phyloP scores from a whole-genome alignment of 2,329 filamentous ascomycete genomes.

The Pseudonectria foliicola region DNA sequence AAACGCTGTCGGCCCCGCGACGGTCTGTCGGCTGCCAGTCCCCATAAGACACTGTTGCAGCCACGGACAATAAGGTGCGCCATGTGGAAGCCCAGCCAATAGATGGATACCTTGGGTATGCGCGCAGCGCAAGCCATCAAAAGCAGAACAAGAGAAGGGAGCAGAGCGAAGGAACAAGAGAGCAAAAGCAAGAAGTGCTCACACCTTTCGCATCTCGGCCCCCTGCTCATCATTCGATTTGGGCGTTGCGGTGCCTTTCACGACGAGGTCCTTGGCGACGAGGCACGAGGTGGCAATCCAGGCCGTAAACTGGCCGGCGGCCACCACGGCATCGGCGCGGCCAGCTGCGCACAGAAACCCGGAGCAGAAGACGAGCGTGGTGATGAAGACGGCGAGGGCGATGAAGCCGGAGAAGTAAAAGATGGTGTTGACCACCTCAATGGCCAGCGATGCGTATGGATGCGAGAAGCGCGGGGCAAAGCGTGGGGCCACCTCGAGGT shows the following conservation, averaged over 20 bases:
- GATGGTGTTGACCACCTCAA: conserved; percentile 46
- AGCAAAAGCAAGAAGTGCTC: conserved; percentile 3
- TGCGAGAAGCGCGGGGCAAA: conserved; percentile 39
- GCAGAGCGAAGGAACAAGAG: too few relatives aligned
- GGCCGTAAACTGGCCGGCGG: conserved; percentile 44
- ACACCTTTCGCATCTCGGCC: conserved; percentile 32
- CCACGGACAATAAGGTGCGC: too few relatives aligned
- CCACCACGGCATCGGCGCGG: conserved; percentile 47
- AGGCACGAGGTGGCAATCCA: conserved; percentile 46
- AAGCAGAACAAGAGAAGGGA: too few relatives aligned
- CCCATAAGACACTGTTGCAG: too few relatives aligned
- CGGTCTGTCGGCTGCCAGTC: too few relatives aligned
- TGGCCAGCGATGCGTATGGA: conserved; percentile 39
- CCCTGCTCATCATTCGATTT: conserved; percentile 18
- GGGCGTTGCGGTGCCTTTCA: conserved; percentile 29
- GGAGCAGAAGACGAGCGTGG: conserved; percentile 47
- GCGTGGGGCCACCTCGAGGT: conserved; percentile 44
- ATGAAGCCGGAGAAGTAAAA: conserved; percentile 56
- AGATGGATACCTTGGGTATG: too few relatives aligned
- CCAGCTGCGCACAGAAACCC: conserved; percentile 50
- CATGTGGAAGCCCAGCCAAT: too few relatives aligned
- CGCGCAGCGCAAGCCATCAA: too few relatives aligned
- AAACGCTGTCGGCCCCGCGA: too few relatives aligned
- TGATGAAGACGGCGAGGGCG: conserved; percentile 50
- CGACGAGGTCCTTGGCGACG: conserved; percentile 40